phyloP scores from a whole-genome alignment of 345 rosid genomes.

The Eucalyptus sideroxylon region DNA sequence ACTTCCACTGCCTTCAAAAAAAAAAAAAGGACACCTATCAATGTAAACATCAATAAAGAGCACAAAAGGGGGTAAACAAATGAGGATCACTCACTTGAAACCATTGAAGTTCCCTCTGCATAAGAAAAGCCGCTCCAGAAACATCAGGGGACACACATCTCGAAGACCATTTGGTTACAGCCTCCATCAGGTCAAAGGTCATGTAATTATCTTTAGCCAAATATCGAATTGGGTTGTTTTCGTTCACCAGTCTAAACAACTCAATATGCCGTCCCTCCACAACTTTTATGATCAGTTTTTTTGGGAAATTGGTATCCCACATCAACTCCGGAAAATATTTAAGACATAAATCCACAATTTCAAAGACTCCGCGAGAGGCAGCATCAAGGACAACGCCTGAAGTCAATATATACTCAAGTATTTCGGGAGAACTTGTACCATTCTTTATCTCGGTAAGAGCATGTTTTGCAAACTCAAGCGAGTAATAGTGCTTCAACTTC shows the following conservation, averaged over 20 bases:
- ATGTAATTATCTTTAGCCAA: accelerated
- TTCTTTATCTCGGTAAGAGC: not conserved
- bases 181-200: not conserved
- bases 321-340: not conserved
- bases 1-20: not conserved
- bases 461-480: not conserved
- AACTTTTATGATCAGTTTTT: too few species aligned
- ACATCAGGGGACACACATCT: not conserved
- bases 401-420: not conserved
- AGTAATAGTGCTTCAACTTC: not conserved
- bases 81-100: not conserved
- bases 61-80: not conserved
- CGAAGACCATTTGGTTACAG: not conserved
- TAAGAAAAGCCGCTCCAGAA: not conserved
- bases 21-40: not conserved
- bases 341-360: not conserved
- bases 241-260: not conserved
- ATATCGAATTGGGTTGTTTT: not conserved
- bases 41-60: not conserved
- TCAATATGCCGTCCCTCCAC: not conserved
- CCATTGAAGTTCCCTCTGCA: not conserved
- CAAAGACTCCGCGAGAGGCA: not conserved
- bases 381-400: not conserved
- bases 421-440: accelerated
- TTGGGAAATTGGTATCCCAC: not conserved